These are phyloP conservation scores for Flaveria brownii DNA, from an alignment of 129 eudicot genomes.

Conservation along the genomic window DNA sequence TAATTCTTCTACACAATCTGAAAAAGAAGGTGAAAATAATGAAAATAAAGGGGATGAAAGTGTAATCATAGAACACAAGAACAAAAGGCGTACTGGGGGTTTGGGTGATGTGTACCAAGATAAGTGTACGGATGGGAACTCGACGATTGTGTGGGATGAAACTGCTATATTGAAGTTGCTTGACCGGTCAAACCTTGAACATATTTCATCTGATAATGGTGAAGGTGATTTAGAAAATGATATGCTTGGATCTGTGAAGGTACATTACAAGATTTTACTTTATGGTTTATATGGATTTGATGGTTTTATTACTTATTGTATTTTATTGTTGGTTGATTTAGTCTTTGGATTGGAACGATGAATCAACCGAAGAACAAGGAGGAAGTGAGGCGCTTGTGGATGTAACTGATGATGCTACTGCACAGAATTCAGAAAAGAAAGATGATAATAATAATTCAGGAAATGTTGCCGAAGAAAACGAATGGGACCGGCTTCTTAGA, in stretches of 20 bases:
- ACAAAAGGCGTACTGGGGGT: constrained; percentile 72
- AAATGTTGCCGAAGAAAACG: constrained; percentile 75
- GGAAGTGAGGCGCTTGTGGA: constrained; percentile 44
- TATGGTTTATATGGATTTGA: constrained; percentile 10
- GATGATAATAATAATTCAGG: constrained; percentile 50
- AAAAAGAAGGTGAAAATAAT: constrained; percentile 53
- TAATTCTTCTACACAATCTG: constrained; percentile 47
- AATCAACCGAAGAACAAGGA: constrained; percentile 73
- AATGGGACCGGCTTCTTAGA: constrained; percentile 95
- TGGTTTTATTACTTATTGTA: constrained; percentile 19
- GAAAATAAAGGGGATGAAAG: constrained; percentile 48
- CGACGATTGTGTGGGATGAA: constrained; percentile 86
- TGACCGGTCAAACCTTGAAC: constrained; percentile 75
- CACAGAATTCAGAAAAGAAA: constrained; percentile 51
- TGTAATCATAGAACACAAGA: constrained; percentile 55
- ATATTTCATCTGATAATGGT: constrained; percentile 58
- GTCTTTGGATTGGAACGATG: constrained; percentile 90
- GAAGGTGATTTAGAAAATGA: constrained; percentile 81
- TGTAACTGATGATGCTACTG: constrained; percentile 42
- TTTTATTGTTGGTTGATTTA: constrained; percentile 22
- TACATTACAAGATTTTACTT: constrained; percentile 14
- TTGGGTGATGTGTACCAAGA: constrained; percentile 93
- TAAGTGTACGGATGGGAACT: constrained; percentile 78
- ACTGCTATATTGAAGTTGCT: constrained; percentile 75
- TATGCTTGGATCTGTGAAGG: constrained; percentile 99